A percentile compares a stretch with the other conserved stretches of the same genome.
phyloP scores from a whole-genome alignment of 768 basidiomycete species.

The Psilocybe subaeruginosa region DNA sequence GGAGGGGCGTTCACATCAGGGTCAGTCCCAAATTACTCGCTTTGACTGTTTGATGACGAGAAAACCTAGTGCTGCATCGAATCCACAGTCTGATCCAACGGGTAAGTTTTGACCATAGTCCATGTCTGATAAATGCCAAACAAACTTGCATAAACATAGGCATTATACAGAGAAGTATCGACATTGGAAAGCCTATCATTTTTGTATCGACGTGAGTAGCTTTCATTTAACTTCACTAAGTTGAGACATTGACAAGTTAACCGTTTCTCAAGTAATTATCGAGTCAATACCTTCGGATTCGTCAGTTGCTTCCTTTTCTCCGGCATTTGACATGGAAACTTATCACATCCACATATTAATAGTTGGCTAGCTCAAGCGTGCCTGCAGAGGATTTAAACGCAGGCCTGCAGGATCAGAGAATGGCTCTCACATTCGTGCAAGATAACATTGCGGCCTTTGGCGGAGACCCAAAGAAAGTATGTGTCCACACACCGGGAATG shows the following conservation, averaged over 20 bases:
- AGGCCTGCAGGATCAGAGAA: constrained; percentile 62
- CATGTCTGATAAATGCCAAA: not conserved
- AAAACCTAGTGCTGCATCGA: constrained; percentile 39
- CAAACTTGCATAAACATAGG: constrained; percentile 28
- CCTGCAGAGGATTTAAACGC: constrained; percentile 55
- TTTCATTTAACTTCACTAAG: not conserved
- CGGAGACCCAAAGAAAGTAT: constrained; percentile 59
- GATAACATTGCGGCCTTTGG: constrained; percentile 68
- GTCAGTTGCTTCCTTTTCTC: constrained; percentile 28
- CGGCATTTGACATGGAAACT: not conserved
- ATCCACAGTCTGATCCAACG: constrained; percentile 46
- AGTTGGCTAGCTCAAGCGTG: constrained; percentile 47
- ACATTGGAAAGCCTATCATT: constrained; percentile 54
- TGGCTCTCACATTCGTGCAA: constrained; percentile 61
- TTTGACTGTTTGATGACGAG: not conserved
- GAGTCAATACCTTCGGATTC: constrained; percentile 61
- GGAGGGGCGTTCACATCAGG: constrained; percentile 51
- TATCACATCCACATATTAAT: constrained; percentile 21
- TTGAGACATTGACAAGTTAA: not conserved
- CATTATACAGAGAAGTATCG: constrained; percentile 50
- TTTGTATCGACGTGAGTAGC: constrained; percentile 51
- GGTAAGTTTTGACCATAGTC: constrained; percentile 30
- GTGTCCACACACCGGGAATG: not conserved
- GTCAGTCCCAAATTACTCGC: constrained; percentile 24
- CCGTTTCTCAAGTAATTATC: constrained; percentile 14